Percentiles rank a stretch among this genome's conserved stretches.
phyloP scores from a whole-genome alignment of 495 filamentous ascomycete genomes.

The Viridothelium virens region DNA sequence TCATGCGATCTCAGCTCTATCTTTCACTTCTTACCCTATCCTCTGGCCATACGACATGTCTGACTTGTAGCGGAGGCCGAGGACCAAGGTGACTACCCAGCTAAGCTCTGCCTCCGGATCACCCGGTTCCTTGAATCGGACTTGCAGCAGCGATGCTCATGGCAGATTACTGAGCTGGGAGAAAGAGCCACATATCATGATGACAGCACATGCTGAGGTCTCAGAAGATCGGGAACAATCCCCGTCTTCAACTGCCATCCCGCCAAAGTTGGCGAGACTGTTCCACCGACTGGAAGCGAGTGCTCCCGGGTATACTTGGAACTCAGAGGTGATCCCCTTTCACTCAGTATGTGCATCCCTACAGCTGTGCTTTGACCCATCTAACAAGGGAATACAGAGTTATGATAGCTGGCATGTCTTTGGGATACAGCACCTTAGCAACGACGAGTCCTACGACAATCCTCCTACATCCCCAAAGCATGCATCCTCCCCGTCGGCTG shows the following conservation, averaged over 20 bases:
- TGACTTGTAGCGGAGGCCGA: not conserved
- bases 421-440: constrained; percentile 20
- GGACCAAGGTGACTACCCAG: not conserved
- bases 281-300: not conserved
- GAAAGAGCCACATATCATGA: not conserved
- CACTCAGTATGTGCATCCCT: constrained; percentile 21
- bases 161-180: not conserved
- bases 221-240: not conserved
- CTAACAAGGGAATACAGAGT: constrained; percentile 9
- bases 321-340: constrained; percentile 24
- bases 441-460: not conserved
- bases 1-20: no score
- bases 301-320: constrained; percentile 26
- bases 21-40: no score
- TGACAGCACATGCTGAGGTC: not conserved
- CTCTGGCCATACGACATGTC: no score
- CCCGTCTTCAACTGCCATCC: not conserved
- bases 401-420: constrained; percentile 40
- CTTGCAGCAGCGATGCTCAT: not conserved
- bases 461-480: constrained; percentile 6
- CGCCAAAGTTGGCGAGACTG: not conserved
- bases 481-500: not conserved
- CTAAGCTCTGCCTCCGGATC: not conserved
- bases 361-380: not conserved
- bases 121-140: not conserved